Evolutionary conservation across 2,329 filamentous ascomycete species (phyloP), one percentile per base, ranked within the genome.

Genomic region (Phoma sp.): DNA sequence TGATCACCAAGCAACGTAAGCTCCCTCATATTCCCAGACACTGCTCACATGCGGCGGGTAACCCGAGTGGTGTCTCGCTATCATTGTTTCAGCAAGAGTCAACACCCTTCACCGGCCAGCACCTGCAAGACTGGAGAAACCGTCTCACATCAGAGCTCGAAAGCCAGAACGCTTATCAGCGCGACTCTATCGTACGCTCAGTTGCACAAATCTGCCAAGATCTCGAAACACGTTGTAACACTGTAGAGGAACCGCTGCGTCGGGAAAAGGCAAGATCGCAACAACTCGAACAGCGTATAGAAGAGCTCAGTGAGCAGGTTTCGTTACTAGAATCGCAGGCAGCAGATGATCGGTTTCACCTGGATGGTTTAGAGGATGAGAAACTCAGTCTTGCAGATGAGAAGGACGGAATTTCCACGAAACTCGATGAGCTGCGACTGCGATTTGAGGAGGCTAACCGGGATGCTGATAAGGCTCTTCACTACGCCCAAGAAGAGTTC

Each of bases 131-230:
- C 54, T 87, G 84, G 84, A 77, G 77, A 56, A 61, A 74, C 28
- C 75, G 73, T 3, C 65, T 87, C 10, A 71, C 74, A 0, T 69
- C 74, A 7, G 75, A 78, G 11, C 69, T 86, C 6, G 59, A 74
- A 18, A 64, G 60, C 20, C 69, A 75, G 18, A 68, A 54, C 30
- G 71, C 69, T 12, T 71, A 75, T 21, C 78, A 81, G 26, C 74
- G 81, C 7, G 74, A 81, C n/a, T 72, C 69, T 2, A 70, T 86
- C 7, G 67, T 83, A 23, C 73, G 76, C 9, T 76, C 80, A 17
- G 78, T 87, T 14, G 76, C 79, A 14, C 77, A 81, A 28, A 79
- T 83, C 11, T 86, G 84, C 61, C 76, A 78, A 20, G 83, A 85
- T 50, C 73, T 87, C 1, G 84, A 87, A 60, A 72, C 71, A 9